Conservation (phyloP, 2,329 filamentous ascomycete species). For the Diplodia scrobiculata region DNA sequence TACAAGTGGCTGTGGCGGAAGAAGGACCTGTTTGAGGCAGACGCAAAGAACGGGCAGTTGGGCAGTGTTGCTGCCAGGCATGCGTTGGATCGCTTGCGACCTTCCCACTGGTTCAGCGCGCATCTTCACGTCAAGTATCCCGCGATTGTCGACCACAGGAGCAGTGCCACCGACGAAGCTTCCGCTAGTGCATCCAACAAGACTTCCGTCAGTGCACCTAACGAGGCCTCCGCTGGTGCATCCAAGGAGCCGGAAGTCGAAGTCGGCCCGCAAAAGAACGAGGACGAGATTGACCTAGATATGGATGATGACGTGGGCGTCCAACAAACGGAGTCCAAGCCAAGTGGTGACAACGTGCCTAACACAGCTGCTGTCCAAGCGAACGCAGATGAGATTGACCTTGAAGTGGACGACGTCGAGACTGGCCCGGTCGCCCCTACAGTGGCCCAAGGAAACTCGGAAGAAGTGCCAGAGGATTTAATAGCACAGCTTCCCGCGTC, state of each 20-base stretch:
- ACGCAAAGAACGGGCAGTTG: slow-evolving; percentile 73
- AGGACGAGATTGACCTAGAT: slow-evolving; percentile 63
- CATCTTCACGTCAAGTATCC: slow-evolving; percentile 89
- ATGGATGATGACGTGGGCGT: slow-evolving; percentile 42
- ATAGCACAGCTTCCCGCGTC: slow-evolving; percentile 75
- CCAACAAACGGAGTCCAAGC: slow-evolving; percentile 25
- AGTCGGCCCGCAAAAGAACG: slow-evolving; percentile 52
- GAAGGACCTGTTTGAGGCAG: slow-evolving; percentile 74
- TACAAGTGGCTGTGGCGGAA: slow-evolving; percentile 65
- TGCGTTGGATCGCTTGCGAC: slow-evolving; percentile 78
- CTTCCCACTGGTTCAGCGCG: slow-evolving; percentile 84
- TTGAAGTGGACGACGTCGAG: slow-evolving; percentile 38
- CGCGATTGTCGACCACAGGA: slow-evolving; percentile 59
- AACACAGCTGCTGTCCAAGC: slow-evolving; percentile 49
- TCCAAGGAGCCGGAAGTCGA: slow-evolving; percentile 1
- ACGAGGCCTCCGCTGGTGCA: background rate
- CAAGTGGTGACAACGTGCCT: slow-evolving; percentile 63
- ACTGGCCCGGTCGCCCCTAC: background rate
- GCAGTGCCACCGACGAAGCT: slow-evolving; percentile 32
- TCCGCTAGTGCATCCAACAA: background rate
- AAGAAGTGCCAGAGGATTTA: slow-evolving; percentile 62
- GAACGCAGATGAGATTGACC: slow-evolving; percentile 50
- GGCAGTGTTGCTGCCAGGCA: slow-evolving; percentile 79
- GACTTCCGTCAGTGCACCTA: background rate
- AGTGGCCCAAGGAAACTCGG: background rate